These are phyloP conservation scores for Metarhizium rileyi DNA, from an alignment of 2,329 filamentous ascomycete species.

Conservation along the genomic window DNA sequence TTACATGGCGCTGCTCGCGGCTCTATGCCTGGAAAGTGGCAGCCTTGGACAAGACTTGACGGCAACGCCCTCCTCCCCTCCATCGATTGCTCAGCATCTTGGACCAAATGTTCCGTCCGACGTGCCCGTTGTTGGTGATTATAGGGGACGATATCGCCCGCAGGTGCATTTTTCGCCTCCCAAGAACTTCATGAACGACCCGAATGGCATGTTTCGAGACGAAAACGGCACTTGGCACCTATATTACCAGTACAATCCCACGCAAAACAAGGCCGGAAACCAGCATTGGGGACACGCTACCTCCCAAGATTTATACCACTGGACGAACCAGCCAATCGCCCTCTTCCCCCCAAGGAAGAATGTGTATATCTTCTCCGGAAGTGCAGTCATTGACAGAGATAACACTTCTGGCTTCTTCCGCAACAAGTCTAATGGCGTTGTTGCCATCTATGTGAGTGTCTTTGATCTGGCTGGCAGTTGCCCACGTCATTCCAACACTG, in stretches of 20 bases:
- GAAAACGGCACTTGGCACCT: conserved; percentile 49
- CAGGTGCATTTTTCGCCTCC: conserved; percentile 7
- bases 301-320: conserved; percentile 50
- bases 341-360: conserved; percentile 38
- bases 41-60: too few relatives aligned
- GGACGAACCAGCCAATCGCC: conserved; percentile 55
- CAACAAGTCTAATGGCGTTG: conserved; percentile 47
- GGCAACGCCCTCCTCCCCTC: too few relatives aligned
- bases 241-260: conserved; percentile 50
- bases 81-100: not conserved
- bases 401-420: conserved; percentile 60
- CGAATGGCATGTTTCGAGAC: conserved; percentile 34
- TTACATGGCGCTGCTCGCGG: not conserved
- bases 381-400: conserved; percentile 48
- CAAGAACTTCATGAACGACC: conserved; percentile 7
- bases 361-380: conserved; percentile 42
- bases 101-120: conserved; percentile 13
- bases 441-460: conserved; percentile 33
- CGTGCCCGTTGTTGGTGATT: conserved; percentile 13
- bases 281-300: conserved; percentile 62
- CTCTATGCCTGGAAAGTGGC: conserved; percentile 1
- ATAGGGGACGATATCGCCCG: conserved; percentile 12
- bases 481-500: too few relatives aligned
- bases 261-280: conserved; percentile 39
- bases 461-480: not conserved